Conservation (phyloP, 73 alveolate genomes). For the Breviolum minutum region DNA sequence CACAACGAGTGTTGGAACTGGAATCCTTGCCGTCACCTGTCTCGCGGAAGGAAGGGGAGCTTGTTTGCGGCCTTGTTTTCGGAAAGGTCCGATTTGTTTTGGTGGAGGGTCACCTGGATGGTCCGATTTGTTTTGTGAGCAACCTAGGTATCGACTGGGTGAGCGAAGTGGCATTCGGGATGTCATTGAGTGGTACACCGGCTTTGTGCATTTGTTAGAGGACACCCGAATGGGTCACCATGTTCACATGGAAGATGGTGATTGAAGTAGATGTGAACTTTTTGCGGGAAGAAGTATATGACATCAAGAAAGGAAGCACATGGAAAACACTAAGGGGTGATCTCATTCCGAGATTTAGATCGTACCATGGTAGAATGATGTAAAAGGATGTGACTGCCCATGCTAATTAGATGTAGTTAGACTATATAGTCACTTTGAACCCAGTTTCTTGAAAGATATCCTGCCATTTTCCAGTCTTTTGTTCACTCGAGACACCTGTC, state of each 20-base stretch:
- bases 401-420: too few relatives aligned
- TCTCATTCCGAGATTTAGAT: too few relatives aligned
- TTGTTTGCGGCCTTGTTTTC: not conserved
- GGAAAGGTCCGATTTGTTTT: not conserved
- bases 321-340: too few relatives aligned
- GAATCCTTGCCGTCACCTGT: constrained; percentile 21
- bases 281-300: too few relatives aligned
- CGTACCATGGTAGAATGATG: too few relatives aligned
- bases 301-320: too few relatives aligned
- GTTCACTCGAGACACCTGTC: too few relatives aligned
- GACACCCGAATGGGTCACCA: not conserved
- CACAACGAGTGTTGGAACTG: constrained; percentile 78
- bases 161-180: constrained; percentile 86
- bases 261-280: too few relatives aligned
- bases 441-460: too few relatives aligned
- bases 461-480: not conserved
- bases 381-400: too few relatives aligned
- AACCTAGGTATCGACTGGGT: constrained; percentile 47
- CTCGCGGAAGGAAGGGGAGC: not conserved
- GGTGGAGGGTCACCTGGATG: not conserved
- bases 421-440: too few relatives aligned
- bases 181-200: constrained; percentile 79
- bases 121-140: not conserved
- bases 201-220: constrained; percentile 77
- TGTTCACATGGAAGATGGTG: not conserved